Evolutionary conservation across 805 yeast species (phyloP), one percentile per base, ranked within the genome.

Genomic region (Metschnikowia picachoensis): DNA sequence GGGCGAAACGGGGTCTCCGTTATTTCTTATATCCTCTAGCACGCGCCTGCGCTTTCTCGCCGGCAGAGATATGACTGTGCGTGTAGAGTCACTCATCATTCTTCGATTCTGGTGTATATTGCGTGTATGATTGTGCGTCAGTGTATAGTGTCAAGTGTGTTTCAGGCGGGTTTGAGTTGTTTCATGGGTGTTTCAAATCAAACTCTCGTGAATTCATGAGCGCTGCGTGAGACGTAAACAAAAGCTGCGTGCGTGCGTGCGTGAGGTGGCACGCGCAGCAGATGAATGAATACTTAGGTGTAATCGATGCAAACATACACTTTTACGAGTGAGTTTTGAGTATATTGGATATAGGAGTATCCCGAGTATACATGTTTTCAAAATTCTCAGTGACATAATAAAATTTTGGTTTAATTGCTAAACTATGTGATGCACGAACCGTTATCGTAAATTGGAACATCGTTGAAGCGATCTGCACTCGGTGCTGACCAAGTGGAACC

Each of bases 11-110:
- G 48, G 37, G 44, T 46, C 35, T 35, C 46, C 32, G 17, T 17
- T 14, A 40, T 43, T 37, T 29, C 31, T 35, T 28, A 57, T 50
- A 15, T 60, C 61, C 17, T 51, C 48, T 8, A 60, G 52, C 10
- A 56, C 57, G 28, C 62, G 54, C 47, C 58, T 46, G 37, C 53
- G 53, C 33, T 48, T 51, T 17, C 31, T 30, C 13, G 43, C 37
- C 14, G 48, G 43, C 43, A 25, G 43, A 13, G 37, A 12, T 30
- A 41, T 44, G 43, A 15, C 41, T 38, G 17, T 27, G 28, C 17
- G n/a, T 10, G 8, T 17, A 28, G 4, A 2, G 8, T 31, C 35
- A 30, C 35, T 30, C 35, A 31, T 39, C 13, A 7, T 25, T 39
- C 30, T 39, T 39, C 41, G 30, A 20, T 16, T 29, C 8, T 20